Conservation (phyloP, 1,284 basidiomycete genomes). For the Rhodotorula mucilaginosa region DNA sequence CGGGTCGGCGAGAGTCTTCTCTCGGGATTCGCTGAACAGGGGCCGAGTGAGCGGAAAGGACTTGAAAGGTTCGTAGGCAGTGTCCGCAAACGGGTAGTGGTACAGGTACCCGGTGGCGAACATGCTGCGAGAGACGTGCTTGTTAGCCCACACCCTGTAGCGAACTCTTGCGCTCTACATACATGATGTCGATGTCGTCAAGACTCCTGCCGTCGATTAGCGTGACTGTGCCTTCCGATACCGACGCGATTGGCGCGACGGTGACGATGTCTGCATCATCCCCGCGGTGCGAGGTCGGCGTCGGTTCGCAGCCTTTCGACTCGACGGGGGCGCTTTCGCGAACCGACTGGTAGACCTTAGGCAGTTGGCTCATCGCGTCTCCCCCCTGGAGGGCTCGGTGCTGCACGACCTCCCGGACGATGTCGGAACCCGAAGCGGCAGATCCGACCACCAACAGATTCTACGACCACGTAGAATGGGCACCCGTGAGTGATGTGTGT, state of each 20-base stretch:
- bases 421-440: constrained; percentile 55
- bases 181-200: constrained; percentile 48
- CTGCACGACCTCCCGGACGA: constrained; percentile 53
- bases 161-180: not conserved
- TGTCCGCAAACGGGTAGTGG: constrained; percentile 50
- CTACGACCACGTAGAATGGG: constrained; percentile 27
- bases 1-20: no score
- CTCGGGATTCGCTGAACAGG: no score
- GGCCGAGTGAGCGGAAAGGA: constrained; percentile 30
- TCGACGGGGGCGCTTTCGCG: constrained; percentile 33
- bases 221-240: constrained; percentile 44
- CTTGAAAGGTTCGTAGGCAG: constrained; percentile 48
- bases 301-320: constrained; percentile 39
- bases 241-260: constrained; percentile 46
- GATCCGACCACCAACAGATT: constrained; percentile 56
- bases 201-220: constrained; percentile 44
- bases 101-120: constrained; percentile 55
- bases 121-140: constrained; percentile 34
- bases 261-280: constrained; percentile 40
- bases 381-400: constrained; percentile 41
- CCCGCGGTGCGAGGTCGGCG: constrained; percentile 42
- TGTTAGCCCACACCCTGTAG: not conserved
- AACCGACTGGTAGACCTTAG: constrained; percentile 47
- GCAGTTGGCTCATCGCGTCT: not conserved
- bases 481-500: no score